Evolutionary conservation across 352 stramenopile genomes (phyloP).

Genomic region (Globisporangium uncinulatum): DNA sequence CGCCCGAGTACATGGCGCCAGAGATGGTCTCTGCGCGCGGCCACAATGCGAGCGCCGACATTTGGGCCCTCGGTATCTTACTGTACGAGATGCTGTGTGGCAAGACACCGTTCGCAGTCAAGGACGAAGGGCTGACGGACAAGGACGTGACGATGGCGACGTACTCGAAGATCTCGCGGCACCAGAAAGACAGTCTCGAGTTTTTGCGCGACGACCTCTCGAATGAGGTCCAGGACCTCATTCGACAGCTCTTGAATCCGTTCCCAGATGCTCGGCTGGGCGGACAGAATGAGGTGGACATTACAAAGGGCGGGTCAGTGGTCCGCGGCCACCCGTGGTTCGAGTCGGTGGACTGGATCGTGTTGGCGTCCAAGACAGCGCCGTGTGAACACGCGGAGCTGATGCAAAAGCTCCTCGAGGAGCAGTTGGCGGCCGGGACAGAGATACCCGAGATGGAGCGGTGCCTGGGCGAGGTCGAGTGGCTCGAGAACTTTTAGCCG

Average conservation of each 20-base stretch:
- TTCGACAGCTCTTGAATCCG: constrained; percentile 67
- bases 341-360: constrained; percentile 66
- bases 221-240: constrained; percentile 41
- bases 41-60: constrained; percentile 72
- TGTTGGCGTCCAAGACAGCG: constrained; percentile 65
- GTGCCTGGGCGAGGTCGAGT: constrained; percentile 55
- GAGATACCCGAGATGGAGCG: constrained; percentile 65
- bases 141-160: constrained; percentile 82
- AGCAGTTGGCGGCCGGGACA: constrained; percentile 30
- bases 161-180: constrained; percentile 83
- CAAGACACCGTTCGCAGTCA: constrained; percentile 78
- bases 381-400: constrained; percentile 38
- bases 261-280: constrained; percentile 63
- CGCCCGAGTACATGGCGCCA: constrained; percentile 85
- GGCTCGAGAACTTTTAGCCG: constrained; percentile 72
- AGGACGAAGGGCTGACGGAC: constrained; percentile 60
- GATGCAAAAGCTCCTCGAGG: constrained; percentile 52
- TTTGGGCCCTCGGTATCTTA: constrained; percentile 83
- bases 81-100: constrained; percentile 86
- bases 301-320: constrained; percentile 68
- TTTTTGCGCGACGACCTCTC: constrained; percentile 55
- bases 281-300: constrained; percentile 70
- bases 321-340: constrained; percentile 83
- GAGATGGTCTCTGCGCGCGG: constrained; percentile 84
- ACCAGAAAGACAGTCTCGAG: constrained; percentile 54